Evolutionary conservation across 495 filamentous ascomycete genomes (phyloP), one percentile per base, ranked within the genome.

Genomic region (Aspergillus saccharolyticus): DNA sequence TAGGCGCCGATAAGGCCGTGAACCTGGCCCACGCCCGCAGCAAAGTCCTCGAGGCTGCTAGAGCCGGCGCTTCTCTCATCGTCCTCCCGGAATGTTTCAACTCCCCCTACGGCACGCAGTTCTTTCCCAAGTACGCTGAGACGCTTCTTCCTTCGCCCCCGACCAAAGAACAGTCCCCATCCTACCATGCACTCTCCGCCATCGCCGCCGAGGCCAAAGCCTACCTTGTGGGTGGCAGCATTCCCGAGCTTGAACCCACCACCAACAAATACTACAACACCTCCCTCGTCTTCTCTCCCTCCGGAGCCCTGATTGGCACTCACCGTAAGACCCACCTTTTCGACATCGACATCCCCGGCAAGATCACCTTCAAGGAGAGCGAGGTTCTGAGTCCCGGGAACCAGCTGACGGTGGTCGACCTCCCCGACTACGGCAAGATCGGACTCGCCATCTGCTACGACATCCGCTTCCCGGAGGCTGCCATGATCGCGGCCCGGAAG

Each of bases 311-410:
- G n/a, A 79, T 97, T 10, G 89, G 85, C 3, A 89, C 83, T 2
- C 92, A 99, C 67, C 84, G 94, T 59, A 99, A 99, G 71, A 83
- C 94, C 18, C 94, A 99, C 69, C 80, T 99, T n/a, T 99, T 99
- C 75, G 94, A 99, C 75, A 99, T 99, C 64, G 88, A 93, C 69
- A 99, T 99, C 64, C 94, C 94, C 1, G 92, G 90, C 25, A 89
- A 90, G 70, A 96, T 99, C 69, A 85, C 67, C 15, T 99, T 99
- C 77, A 83, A 82, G 57, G 94, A 99, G 72, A 89, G 84, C 52
- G 91, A 96, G 48, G 90, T 96, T 8, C 79, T 99, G 18, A 85
- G 80, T 1, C 88, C 94, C 0, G 94, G 94, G 0, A 84, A 90
- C 70, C 83, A 86, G 60, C 62, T 96, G 44, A 95, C 93, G 0